Evolutionary conservation across 768 basidiomycete genomes (phyloP), one percentile per base, ranked within the genome.

Genomic region (Pleurotus pulmonarius): DNA sequence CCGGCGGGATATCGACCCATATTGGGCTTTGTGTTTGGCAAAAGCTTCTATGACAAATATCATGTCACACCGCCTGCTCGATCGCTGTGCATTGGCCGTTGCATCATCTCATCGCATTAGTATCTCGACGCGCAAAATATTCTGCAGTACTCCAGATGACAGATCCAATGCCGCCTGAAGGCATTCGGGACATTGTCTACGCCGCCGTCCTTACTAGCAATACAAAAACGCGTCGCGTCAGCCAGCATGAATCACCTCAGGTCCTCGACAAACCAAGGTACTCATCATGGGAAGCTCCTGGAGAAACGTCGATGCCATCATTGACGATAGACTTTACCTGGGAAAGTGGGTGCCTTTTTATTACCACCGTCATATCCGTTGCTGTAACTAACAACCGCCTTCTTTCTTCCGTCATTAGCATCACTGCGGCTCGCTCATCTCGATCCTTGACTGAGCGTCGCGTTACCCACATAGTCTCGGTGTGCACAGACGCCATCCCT

Each of bases 391-490:
- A 16, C n/a, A 11, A 67, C 59, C 37, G 51, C 60, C 49, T 58
- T 58, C 43, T 59, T 56, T 48, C 46, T 29, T 15, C 18, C 43
- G 3, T n/a, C 55, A 65, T 34, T 65, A 90, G 89, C 65, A 76
- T 90, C 63, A 75, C 79, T 62, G 86, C 88, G 49, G 88, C 89
- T 26, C 79, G 79, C 61, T 88, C 88, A 37, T 80, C 87, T 22
- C 81, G 87, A 66, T 81, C 85, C 55, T 75, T 90, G 69, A 77
- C 82, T 49, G 88, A 90, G 68, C 83, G 85, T 61, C 82, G 82
- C 58, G 87, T 92, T 59, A 89, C 88, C 4, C 90, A 92, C 70
- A 83, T 92, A 49, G 68, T 92, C 15, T 91, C 89, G 46, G 88
- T 90, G 54, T 91, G 90, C 64, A 68, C 73, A 37, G 90, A 92